phyloP scores from a whole-genome alignment of 495 filamentous ascomycete species.

The Tuber magnatum region DNA sequence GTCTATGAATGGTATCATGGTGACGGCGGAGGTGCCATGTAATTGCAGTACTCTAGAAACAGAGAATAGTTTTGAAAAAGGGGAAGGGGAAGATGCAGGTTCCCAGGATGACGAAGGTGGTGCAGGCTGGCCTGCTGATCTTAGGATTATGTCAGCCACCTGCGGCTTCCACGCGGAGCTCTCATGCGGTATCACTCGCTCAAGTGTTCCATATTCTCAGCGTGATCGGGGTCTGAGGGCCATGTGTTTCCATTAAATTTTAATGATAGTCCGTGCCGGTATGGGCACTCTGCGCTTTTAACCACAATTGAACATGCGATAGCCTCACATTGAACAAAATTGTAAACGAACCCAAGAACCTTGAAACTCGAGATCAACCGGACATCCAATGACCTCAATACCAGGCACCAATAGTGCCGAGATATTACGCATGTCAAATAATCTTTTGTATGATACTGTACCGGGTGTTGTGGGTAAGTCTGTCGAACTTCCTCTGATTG shows the following conservation, averaged over 20 bases:
- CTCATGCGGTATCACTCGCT: constrained; percentile 33
- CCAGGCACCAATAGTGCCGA: background rate
- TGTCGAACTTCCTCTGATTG: no score
- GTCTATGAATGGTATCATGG: constrained; percentile 91
- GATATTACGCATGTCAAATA: background rate
- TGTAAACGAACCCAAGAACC: background rate
- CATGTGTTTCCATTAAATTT: background rate
- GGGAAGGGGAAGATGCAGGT: constrained; percentile 9
- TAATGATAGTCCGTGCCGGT: background rate
- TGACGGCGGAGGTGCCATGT: constrained; percentile 12
- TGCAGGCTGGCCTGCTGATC: constrained; percentile 21
- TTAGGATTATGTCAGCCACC: constrained; percentile 29
- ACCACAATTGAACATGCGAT: background rate
- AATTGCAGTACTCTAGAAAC: constrained; percentile 12
- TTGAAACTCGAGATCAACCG: background rate
- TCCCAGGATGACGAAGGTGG: constrained; percentile 22
- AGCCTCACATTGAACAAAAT: background rate
- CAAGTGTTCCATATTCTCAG: background rate
- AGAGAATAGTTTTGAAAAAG: constrained; percentile 20
- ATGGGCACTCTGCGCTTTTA: background rate
- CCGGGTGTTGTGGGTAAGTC: no score
- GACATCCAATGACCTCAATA: background rate
- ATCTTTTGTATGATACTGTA: no score
- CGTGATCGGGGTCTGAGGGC: background rate
- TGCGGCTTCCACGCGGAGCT: constrained; percentile 10